Percentiles rank a stretch among this genome's conserved stretches.
These are phyloP conservation scores for Lonicera japonica DNA, from an alignment of 129 eudicot genomes.

Conservation along the genomic window DNA sequence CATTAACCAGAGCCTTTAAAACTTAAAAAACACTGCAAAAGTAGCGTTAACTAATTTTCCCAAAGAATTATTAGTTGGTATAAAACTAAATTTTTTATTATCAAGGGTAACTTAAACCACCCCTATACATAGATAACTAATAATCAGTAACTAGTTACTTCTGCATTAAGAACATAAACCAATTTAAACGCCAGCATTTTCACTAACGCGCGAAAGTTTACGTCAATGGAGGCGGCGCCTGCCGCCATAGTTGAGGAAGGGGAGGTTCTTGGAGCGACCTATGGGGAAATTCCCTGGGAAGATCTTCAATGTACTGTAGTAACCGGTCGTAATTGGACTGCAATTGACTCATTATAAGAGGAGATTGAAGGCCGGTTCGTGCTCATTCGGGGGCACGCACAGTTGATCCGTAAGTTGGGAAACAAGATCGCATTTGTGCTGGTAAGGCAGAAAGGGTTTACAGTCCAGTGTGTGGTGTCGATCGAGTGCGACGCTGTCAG, in stretches of 20 bases:
- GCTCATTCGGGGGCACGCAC: constrained; percentile 59
- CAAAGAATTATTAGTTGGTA: too few species aligned
- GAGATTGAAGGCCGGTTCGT: constrained; percentile 44
- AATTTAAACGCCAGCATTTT: too few species aligned
- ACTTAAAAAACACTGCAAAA: too few species aligned
- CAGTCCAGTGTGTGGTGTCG: constrained; percentile 76
- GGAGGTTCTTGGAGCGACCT: constrained; percentile 37
- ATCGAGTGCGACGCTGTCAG: constrained; percentile 60
- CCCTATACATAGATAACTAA: too few species aligned
- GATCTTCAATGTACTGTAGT: constrained; percentile 56
- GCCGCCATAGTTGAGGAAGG: constrained; percentile 55
- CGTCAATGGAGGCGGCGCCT: constrained; percentile 62
- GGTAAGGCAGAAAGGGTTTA: constrained; percentile 55
- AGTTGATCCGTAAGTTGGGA: constrained; percentile 65
- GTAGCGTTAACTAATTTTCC: too few species aligned
- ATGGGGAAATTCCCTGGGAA: constrained; percentile 50
- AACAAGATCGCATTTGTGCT: constrained; percentile 80
- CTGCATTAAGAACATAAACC: too few species aligned
- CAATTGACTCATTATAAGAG: constrained; percentile 23
- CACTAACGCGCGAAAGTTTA: too few species aligned
- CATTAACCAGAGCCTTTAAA: too few species aligned
- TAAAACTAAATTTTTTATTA: too few species aligned
- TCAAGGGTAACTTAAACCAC: too few species aligned
- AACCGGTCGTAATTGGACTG: constrained; percentile 51
- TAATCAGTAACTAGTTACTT: too few species aligned